Percentiles rank a stretch among this genome's conserved stretches.
These are phyloP conservation scores for Emmonsiellopsis sp. DNA, from an alignment of 2,329 filamentous ascomycete genomes.

Conservation along the genomic window DNA sequence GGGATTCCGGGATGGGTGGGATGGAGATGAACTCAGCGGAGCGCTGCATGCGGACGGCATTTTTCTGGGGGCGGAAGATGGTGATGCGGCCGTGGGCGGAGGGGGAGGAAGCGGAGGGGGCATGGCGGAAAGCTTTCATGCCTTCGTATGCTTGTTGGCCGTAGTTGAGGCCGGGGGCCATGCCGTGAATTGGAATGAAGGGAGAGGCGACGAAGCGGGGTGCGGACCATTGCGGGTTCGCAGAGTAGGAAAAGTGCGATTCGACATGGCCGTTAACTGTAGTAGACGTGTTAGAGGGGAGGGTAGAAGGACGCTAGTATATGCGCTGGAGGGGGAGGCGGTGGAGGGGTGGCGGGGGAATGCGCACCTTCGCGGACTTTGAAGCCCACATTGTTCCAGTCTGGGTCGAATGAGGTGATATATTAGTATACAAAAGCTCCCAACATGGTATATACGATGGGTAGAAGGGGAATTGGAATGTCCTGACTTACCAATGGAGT, in stretches of 20 bases:
- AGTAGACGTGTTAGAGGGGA: background rate
- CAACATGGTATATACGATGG: background rate
- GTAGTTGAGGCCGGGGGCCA: slow-evolving; percentile 93
- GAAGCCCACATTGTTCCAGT: slow-evolving; percentile 93
- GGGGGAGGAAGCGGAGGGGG: slow-evolving; percentile 38
- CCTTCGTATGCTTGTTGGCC: slow-evolving; percentile 97
- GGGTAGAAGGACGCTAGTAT: background rate
- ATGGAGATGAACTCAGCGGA: slow-evolving; percentile 76
- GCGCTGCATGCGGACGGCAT: slow-evolving; percentile 75
- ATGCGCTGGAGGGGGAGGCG: background rate
- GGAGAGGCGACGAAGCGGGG: slow-evolving; percentile 75
- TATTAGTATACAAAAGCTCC: background rate
- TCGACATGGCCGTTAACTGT: slow-evolving; percentile 86
- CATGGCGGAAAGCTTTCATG: slow-evolving; percentile 82
- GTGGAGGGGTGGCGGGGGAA: background rate
- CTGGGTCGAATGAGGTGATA: slow-evolving; percentile 29
- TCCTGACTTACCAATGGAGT: slow-evolving; percentile 53
- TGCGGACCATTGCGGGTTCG: slow-evolving; percentile 62
- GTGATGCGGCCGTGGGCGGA: slow-evolving; percentile 54
- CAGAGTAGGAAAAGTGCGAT: slow-evolving; percentile 66
- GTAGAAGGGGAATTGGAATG: background rate
- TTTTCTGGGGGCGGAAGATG: slow-evolving; percentile 80
- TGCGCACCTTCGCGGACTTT: slow-evolving; percentile 71
- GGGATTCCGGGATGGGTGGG: slow-evolving; percentile 64
- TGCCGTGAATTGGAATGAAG: slow-evolving; percentile 81